Base-by-base conservation (phyloP, 768 basidiomycete genomes). In the Naganishia kalamii region DNA sequence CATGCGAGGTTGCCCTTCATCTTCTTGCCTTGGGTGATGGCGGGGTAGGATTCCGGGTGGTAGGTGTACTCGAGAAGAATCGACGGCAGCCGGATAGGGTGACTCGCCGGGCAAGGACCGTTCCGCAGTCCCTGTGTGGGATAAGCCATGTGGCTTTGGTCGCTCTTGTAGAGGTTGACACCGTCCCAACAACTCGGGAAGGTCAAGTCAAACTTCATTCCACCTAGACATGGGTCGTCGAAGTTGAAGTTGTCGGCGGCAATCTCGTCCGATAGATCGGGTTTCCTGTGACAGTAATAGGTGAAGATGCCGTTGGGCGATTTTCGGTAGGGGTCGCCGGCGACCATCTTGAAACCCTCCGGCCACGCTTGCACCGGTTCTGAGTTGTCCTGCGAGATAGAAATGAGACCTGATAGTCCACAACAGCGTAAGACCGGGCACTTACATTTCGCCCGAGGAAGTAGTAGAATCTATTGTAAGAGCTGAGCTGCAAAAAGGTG, bases 121-220 rank as follows among this genome's bases (percentile, higher is more conserved):
- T 59, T 48, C n/a, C 41, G 44, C 19, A 44, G 40, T 25, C 60
- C 33, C 12, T 30, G 63, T 33, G 65, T 64, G 5, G 69, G 69
- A 62, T 69, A 77, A 6, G 67, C 29, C 65, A 75, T 70, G 63
- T 77, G 76, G 0, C 69, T 68, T 15, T 48, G 46, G 50, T 75
- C 74, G 0, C 49, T 7, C 48, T 70, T 71, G 65, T 71, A 74
- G 4, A 75, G 68, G 62, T 77, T 74, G 37, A 71, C 60, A 46
- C 76, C 76, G 43, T 77, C 72, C 76, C 76, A 77, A 63, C 76
- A 75, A 3, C 51, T 50, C 13, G 74, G 72, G 64, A 75, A 74
- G 57, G 65, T 67, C 21, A 73, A 30, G 23, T 73, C 68, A 47
- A 67, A 70, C 69, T 72, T 70, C 66, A 77, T 66, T 60, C 74